Conservation (phyloP, 2,329 filamentous ascomycete species). For the Colletotrichum melonis region DNA sequence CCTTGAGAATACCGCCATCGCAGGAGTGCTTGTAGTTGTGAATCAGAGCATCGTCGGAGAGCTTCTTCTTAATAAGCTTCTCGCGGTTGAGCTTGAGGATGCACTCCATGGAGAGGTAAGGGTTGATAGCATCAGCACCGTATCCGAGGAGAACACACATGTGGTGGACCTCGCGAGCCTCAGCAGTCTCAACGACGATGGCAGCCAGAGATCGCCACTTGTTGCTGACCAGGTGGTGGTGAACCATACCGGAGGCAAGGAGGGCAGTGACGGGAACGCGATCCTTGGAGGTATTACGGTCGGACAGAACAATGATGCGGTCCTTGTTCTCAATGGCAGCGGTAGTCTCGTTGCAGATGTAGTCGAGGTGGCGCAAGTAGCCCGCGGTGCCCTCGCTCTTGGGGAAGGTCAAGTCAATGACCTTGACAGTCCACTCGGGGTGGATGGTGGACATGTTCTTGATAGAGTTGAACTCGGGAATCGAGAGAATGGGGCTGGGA, state of each 20-base stretch:
- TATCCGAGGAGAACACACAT: constrained; percentile 99
- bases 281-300: constrained; percentile 84
- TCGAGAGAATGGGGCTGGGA: constrained; percentile 88
- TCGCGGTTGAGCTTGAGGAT: constrained; percentile 97
- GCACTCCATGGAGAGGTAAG: constrained; percentile 95
- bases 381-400: constrained; percentile 86
- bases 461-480: constrained; percentile 90
- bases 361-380: constrained; percentile 87
- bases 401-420: constrained; percentile 92
- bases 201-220: constrained; percentile 93
- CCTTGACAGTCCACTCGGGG: constrained; percentile 86
- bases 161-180: constrained; percentile 97
- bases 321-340: constrained; percentile 86
- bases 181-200: constrained; percentile 89
- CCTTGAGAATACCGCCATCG: constrained; percentile 95
- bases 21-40: constrained; percentile 97
- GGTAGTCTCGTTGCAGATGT: constrained; percentile 87
- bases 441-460: constrained; percentile 80
- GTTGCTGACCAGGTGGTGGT: constrained; percentile 95
- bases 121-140: constrained; percentile 93
- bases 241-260: constrained; percentile 90
- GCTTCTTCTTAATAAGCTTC: constrained; percentile 89
- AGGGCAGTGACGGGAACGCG: constrained; percentile 88
- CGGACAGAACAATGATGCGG: constrained; percentile 89
- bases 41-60: constrained; percentile 84